Evolutionary conservation across 2,329 filamentous ascomycete genomes (phyloP).

Genomic region (Neoascochyta sp.): DNA sequence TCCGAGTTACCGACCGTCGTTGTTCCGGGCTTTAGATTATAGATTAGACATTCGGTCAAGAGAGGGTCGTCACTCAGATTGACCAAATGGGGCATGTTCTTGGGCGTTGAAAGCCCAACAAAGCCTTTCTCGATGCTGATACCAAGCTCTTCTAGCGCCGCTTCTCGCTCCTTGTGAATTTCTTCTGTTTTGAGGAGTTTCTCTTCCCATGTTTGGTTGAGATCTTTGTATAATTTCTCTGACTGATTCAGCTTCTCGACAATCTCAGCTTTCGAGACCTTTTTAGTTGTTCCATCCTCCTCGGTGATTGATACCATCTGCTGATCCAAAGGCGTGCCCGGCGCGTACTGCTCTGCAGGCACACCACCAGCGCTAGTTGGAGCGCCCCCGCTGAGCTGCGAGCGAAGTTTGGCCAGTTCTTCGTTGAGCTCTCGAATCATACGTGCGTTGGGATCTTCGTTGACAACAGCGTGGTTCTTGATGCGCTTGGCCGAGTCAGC

Average conservation of each 20-base stretch:
- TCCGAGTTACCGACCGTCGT: constrained; percentile 95
- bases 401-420: constrained; percentile 78
- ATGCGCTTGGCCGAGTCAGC: constrained; percentile 97
- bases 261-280: constrained; percentile 97
- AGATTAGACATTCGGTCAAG: constrained; percentile 91
- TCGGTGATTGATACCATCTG: constrained; percentile 94
- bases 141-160: constrained; percentile 89
- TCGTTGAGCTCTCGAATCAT: constrained; percentile 99
- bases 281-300: constrained; percentile 80
- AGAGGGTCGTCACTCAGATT: constrained; percentile 81
- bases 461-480: constrained; percentile 99
- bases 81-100: constrained; percentile 98
- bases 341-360: constrained; percentile 75
- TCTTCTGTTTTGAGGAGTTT: constrained; percentile 92
- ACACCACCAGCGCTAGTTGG: constrained; percentile 41
- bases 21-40: constrained; percentile 93
- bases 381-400: constrained; percentile 63
- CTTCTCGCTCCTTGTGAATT: constrained; percentile 95
- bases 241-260: constrained; percentile 93
- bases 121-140: constrained; percentile 99
- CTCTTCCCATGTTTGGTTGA: constrained; percentile 99
- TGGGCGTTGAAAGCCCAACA: constrained; percentile 88
- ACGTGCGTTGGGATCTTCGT: constrained; percentile 96
- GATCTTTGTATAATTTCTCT: constrained; percentile 90
- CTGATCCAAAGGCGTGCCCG: constrained; percentile 87